Percentiles rank a stretch among this genome's conserved stretches.
phyloP scores from a whole-genome alignment of 345 rosid genomes.

The Hypericum androsaemum region DNA sequence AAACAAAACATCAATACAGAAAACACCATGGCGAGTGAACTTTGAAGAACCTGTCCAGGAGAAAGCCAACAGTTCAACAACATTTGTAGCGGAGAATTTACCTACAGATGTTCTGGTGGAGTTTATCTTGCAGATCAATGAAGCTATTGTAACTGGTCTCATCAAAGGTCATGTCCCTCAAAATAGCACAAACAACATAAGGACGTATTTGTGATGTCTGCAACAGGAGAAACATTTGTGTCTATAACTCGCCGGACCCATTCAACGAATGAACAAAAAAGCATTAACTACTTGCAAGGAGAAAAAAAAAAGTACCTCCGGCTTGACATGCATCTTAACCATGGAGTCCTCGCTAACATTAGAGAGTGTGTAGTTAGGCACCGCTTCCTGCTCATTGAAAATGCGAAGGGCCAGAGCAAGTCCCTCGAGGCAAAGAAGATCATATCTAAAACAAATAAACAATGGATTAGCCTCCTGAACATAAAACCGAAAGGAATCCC shows the following conservation, averaged over 20 bases:
- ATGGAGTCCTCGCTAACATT: slow-evolving; percentile 35
- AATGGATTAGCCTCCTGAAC: not conserved
- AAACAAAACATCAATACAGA: not conserved
- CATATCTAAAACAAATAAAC: slow-evolving; percentile 39
- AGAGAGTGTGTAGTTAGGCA: slow-evolving; percentile 42
- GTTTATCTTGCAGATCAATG: slow-evolving; percentile 93
- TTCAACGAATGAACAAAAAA: not conserved
- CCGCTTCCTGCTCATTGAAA: slow-evolving; percentile 53
- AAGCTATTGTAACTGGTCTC: slow-evolving; percentile 90
- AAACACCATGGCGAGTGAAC: not conserved
- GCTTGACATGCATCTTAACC: slow-evolving; percentile 60
- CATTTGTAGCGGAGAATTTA: slow-evolving; percentile 14
- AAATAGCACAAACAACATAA: slow-evolving; percentile 70
- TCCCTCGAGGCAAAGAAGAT: slow-evolving; percentile 94
- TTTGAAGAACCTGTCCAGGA: not conserved
- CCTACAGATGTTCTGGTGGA: slow-evolving; percentile 94
- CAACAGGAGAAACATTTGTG: slow-evolving; percentile 3
- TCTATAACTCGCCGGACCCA: too few species aligned
- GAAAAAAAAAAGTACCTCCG: slow-evolving; percentile 37
- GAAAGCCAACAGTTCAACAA: not conserved
- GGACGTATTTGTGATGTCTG: slow-evolving; percentile 73
- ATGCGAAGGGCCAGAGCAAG: slow-evolving; percentile 88
- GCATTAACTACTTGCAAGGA: too few species aligned
- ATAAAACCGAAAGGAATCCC: not conserved
- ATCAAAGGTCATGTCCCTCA: slow-evolving; percentile 70